Base-by-base conservation (phyloP, 495 filamentous ascomycete genomes). In the Neurospora sp. region DNA sequence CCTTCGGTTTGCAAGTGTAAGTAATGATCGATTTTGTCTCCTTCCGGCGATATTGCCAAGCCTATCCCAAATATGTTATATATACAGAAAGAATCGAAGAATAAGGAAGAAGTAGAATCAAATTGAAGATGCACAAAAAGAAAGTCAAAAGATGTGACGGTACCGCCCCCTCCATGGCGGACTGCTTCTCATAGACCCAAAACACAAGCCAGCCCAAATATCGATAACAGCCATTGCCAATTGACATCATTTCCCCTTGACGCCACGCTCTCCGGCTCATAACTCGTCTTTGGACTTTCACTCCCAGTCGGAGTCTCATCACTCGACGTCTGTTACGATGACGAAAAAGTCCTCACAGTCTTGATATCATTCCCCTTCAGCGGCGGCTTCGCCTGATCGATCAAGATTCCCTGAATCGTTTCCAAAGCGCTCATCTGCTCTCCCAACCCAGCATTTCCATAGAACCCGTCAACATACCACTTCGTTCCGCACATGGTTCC, bases 401-500 rank as follows among this genome's bases (percentile, higher is more conserved):
- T 79, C 4, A 91, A 76, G 10, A 87, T 80, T 3, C 89, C 88
- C 77, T 91, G 87, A 7, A 94, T 84, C 27, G 91, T 88, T 77
- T 91, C 88, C 48, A 94, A 81, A 2, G 90, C 92, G 48, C 85
- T 87, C 86, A 94, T 88, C 79, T 93, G 88, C 82, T 93, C 88
- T 0, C 92, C 91, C n/a, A 92, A 80, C 3, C 90, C 90, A 10
- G 76, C 77, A 16, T 80, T 80, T 2, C 86, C 88, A 75, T 94
- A 92, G 81, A 88, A 93, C 14, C 84, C 83, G 14, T 81, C 80
- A 14, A 84, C 80, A 62, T 85, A 91, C 91, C 94, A 96, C 76
- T 84, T 87, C 75, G 92, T 81, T 0, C 93, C 92, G 78, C 94
- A 97, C 0, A 82, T 83, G 10, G 87, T 89, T 14, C 87, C 81